phyloP scores from a whole-genome alignment of 306 rosid species.

The Lathyrus tuberosus region DNA sequence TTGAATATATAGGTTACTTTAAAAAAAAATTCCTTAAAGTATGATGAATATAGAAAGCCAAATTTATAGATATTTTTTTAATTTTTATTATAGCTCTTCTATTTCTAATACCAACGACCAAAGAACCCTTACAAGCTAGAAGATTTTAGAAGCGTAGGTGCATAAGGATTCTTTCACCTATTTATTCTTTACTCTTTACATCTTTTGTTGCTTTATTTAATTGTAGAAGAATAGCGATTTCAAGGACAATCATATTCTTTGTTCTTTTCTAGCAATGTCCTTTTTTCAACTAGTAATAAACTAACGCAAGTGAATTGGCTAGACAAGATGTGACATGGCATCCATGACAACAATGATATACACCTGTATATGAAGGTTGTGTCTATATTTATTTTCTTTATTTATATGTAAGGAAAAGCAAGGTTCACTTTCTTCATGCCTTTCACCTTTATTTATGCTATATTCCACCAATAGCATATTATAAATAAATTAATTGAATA shows the following conservation, averaged over 20 bases:
- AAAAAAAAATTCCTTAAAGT: too few species aligned
- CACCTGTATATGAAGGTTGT: slow-evolving; percentile 12
- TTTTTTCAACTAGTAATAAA: background rate
- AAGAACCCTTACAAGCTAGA: background rate
- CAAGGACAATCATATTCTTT: background rate
- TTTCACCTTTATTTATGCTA: slow-evolving; percentile 39
- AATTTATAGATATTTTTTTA: too few species aligned
- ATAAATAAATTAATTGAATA: too few species aligned
- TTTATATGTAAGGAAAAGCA: slow-evolving; percentile 19
- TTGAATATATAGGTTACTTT: too few species aligned
- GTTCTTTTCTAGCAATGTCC: background rate
- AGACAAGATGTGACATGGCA: slow-evolving; percentile 20
- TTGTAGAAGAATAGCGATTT: background rate
- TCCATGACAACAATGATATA: background rate
- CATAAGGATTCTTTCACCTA: background rate
- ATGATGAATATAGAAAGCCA: too few species aligned
- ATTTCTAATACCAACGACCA: background rate
- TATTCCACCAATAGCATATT: background rate
- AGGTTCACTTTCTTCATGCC: background rate
- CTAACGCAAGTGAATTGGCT: slow-evolving; percentile 1
- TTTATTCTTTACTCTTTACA: slow-evolving; percentile 10
- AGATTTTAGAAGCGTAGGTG: background rate
- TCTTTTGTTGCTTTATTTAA: background rate
- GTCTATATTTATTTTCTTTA: background rate
- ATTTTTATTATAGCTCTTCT: background rate